Evolutionary conservation across 345 rosid species (phyloP), one percentile per base, ranked within the genome.

Genomic region (Jatropha curcas): DNA sequence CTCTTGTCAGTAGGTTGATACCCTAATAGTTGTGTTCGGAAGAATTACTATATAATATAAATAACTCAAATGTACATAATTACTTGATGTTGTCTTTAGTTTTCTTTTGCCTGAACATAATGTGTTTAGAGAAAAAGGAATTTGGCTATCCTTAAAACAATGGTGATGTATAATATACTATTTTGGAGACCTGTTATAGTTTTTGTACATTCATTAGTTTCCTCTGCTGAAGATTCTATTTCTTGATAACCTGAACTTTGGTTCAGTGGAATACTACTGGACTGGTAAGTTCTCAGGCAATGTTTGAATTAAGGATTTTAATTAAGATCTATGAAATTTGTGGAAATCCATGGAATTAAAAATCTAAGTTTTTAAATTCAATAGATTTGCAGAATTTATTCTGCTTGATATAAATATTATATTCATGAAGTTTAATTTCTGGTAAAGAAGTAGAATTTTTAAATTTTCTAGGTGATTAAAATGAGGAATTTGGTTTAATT

Each of bases 1-100:
- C 20, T 7, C 24, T 45, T 50, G 6, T 64, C 10, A 22, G 34
- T n/a, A 37, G 35, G 43, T 14, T 28, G 33, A 46, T 63, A 66
- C 61, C 51, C 57, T 43, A 11, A 8, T 27, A 27, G 43, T 64
- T 4, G 24, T 46, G 31, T 19, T 37, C 5, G 45, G 24, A 61
- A 43, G 22, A n/a, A n/a, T n/a, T n/a, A n/a, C n/a, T 46, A 61
- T 56, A 7, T 37, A 14, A 34, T 27, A 22, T 43, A 52, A 57
- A 66, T 55, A 65, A 48, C n/a, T 5, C 7, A 7, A 30, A 31
- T 17, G 60, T 62, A 33, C 60, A 71, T 45, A 35, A 20, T 33
- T 46, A 46, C 33, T 20, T 68, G 50, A 52, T 55, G 63, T 50
- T 50, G 57, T 39, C 28, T 66, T 34, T 65, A 13, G 24, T 59